Percentiles rank a stretch among this genome's conserved stretches.
phyloP scores from a whole-genome alignment of 148 eudicot genomes.

The Vaccinium vitisidaea region DNA sequence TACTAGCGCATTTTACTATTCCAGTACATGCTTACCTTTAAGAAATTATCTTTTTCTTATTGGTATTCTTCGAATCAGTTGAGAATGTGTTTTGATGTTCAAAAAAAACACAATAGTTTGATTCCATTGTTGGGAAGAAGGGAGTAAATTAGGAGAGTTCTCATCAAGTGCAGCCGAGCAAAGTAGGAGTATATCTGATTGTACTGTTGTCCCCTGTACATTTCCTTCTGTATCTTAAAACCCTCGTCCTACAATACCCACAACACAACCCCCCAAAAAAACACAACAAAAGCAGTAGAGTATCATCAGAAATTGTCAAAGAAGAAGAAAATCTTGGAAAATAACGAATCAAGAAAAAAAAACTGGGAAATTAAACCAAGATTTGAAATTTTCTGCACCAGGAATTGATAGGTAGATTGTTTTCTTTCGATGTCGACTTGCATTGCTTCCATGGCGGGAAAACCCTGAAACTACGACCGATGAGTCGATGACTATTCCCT shows the following conservation, averaged over 20 bases:
- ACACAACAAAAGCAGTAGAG: neutral
- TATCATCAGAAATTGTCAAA: neutral
- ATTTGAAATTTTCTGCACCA: constrained; percentile 32
- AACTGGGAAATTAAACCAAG: neutral
- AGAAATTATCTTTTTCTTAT: too few species aligned
- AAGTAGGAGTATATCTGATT: constrained; percentile 92
- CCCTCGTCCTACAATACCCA: constrained; percentile 48
- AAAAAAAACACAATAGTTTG: too few species aligned
- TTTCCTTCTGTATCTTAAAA: constrained; percentile 67
- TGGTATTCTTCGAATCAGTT: too few species aligned
- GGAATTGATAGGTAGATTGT: constrained; percentile 51
- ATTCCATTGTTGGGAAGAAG: constrained; percentile 60
- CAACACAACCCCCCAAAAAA: too few species aligned
- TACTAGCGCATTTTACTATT: too few species aligned
- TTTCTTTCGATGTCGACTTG: constrained; percentile 63
- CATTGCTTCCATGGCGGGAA: constrained; percentile 67
- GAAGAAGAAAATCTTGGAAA: neutral
- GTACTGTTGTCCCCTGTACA: constrained; percentile 88
- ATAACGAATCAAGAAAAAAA: neutral
- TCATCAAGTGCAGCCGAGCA: constrained; percentile 70
- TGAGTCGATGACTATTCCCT: too few species aligned
- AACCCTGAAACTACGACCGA: constrained; percentile 11
- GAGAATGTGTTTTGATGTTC: too few species aligned
- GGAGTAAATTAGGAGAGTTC: constrained; percentile 82
- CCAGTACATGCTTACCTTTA: too few species aligned